Conservation (phyloP, 1,284 basidiomycete genomes). For the Malassezia psittaci region DNA sequence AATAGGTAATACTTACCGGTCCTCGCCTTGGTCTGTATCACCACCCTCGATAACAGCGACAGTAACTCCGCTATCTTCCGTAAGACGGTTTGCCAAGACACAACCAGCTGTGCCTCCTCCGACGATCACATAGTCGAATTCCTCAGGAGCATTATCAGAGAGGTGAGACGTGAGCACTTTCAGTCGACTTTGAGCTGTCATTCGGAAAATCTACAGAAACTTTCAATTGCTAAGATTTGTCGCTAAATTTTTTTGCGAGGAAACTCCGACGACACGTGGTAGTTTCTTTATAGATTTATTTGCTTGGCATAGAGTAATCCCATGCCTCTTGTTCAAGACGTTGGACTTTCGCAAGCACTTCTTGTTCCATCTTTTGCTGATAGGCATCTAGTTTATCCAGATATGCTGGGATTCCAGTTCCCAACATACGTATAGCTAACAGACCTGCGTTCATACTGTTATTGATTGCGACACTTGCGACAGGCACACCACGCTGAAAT, state of each 20-base stretch:
- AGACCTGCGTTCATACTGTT: slow-evolving; percentile 89
- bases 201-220: background rate
- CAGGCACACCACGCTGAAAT: slow-evolving; percentile 68
- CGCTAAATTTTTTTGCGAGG: background rate
- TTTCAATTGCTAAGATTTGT: background rate
- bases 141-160: slow-evolving; percentile 21
- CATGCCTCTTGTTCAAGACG: slow-evolving; percentile 70
- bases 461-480: slow-evolving; percentile 94
- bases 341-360: slow-evolving; percentile 74
- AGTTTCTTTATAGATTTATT: background rate
- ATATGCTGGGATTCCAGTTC: slow-evolving; percentile 59
- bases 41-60: slow-evolving; percentile 49
- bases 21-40: slow-evolving; percentile 39
- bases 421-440: slow-evolving; percentile 78
- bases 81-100: slow-evolving; percentile 47
- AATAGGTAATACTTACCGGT: slow-evolving; percentile 19
- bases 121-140: slow-evolving; percentile 47
- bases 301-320: slow-evolving; percentile 52
- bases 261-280: background rate
- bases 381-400: slow-evolving; percentile 65
- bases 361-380: slow-evolving; percentile 63
- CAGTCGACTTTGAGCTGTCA: slow-evolving; percentile 27
- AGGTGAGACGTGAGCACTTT: slow-evolving; percentile 39
- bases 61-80: slow-evolving; percentile 40
- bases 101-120: slow-evolving; percentile 47